Base-by-base conservation (phyloP, 257 asterid species). In the Nicotiana noctiflora region DNA sequence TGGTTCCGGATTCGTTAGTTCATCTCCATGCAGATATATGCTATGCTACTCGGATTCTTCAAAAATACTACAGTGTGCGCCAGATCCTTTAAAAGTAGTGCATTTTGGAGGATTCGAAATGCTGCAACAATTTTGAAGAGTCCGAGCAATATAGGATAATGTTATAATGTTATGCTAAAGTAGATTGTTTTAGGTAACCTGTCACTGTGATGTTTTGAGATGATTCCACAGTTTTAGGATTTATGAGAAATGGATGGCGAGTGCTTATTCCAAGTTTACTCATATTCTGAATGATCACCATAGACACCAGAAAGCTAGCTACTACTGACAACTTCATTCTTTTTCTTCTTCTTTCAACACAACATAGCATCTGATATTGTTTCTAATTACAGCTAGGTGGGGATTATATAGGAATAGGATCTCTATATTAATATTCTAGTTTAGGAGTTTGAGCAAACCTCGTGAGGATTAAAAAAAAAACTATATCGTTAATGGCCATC, bases 121-220 rank as follows among this genome's bases (percentile, higher is more conserved):
- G 32, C 32, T 31, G 32, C 5, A 31, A 3, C 32, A 31, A 31
- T 31, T 31, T 31, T 31, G 32, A 29, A 29, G 32, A 31, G 32
- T 31, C 4, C 32, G 5, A 31, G 32, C 32, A 31, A 31, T 5
- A 31, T 31, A 31, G 32, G 32, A 31, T 3, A 31, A 31, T 31
- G 32, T 31, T 31, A 31, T 3, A 31, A 31, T 31, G 32, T 31
- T 31, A 31, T 29, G 3, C 31, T 29, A 4, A 31, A 31, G 3
- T 44, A 5, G 34, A 18, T 29, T 29, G 21, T 19, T 29, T 76
- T 57, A 1, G 15, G 21, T 72, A 27, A 84, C 90, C 91, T 81
- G 83, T 82, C 49, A 88, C 68, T 7, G 85, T 85, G 68, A 88
- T 14, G 31, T 79, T 86, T 23, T 81, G 64, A 79, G 82, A 8